phyloP scores from a whole-genome alignment of 148 eudicot species.

The Arctostaphylos glauca region DNA sequence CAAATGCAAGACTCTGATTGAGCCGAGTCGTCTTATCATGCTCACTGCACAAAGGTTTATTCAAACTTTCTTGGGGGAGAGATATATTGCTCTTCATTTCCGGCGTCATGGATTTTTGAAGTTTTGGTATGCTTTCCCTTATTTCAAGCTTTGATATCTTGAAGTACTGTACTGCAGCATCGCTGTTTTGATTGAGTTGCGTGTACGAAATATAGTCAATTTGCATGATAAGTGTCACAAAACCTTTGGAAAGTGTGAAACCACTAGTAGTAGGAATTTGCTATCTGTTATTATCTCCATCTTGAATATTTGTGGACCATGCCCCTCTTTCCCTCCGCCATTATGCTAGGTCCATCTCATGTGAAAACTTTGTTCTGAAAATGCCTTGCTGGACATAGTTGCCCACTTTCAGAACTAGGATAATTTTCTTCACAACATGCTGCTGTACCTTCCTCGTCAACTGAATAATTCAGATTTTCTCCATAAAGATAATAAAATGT shows the following conservation, averaged over 20 bases:
- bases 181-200: constrained; percentile 1
- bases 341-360: not conserved
- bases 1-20: constrained; percentile 75
- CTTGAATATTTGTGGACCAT: not conserved
- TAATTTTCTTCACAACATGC: too few species aligned
- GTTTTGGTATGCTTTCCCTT: constrained; percentile 67
- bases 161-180: not conserved
- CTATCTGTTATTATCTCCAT: too few species aligned
- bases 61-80: constrained; percentile 88
- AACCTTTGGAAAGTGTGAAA: not conserved
- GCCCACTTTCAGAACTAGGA: not conserved
- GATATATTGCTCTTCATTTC: constrained; percentile 86
- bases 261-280: not conserved
- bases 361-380: not conserved
- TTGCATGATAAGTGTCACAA: not conserved
- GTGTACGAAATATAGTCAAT: not conserved
- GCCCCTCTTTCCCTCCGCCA: not conserved
- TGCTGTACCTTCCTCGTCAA: not conserved
- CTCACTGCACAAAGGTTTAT: constrained; percentile 93
- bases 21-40: constrained; percentile 85
- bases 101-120: constrained; percentile 94
- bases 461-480: not conserved
- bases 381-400: not conserved
- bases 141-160: not conserved
- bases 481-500: not conserved